Conservation (phyloP, 192 early-diverging fungal genomes). For the Geranomyces michiganensis region DNA sequence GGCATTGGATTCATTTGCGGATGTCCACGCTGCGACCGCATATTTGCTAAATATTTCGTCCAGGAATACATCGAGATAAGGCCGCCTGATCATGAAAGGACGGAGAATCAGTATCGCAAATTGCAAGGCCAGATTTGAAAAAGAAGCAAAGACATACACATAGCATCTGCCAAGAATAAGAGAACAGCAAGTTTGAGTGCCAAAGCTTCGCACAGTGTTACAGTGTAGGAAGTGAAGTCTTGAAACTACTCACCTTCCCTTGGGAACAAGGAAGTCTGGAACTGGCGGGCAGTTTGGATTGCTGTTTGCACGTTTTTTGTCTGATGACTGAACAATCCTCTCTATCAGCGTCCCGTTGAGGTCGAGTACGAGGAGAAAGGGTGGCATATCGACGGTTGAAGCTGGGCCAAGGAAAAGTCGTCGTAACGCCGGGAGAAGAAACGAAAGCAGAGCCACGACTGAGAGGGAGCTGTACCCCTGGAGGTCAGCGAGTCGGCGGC, state of each 20-base stretch:
- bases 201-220: too few relatives aligned
- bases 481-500: too few relatives aligned
- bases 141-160: background rate
- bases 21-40: conserved; percentile 50
- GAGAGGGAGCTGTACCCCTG: too few relatives aligned
- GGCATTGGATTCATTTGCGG: conserved; percentile 44
- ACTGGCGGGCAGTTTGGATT: conserved; percentile 37
- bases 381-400: background rate
- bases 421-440: too few relatives aligned
- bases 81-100: conserved; percentile 24
- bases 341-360: conserved; percentile 51
- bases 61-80: conserved; percentile 48
- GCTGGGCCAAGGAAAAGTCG: too few relatives aligned
- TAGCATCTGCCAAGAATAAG: background rate
- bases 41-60: conserved; percentile 36
- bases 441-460: too few relatives aligned
- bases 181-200: background rate
- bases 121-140: background rate
- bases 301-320: conserved; percentile 23
- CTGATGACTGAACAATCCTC: conserved; percentile 23
- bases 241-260: conserved; percentile 27
- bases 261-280: conserved; percentile 34
- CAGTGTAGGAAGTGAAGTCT: background rate
- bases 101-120: background rate
- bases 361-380: conserved; percentile 46